Conservation (phyloP, 169 alveolate species). For the Eimeria tenella region DNA sequence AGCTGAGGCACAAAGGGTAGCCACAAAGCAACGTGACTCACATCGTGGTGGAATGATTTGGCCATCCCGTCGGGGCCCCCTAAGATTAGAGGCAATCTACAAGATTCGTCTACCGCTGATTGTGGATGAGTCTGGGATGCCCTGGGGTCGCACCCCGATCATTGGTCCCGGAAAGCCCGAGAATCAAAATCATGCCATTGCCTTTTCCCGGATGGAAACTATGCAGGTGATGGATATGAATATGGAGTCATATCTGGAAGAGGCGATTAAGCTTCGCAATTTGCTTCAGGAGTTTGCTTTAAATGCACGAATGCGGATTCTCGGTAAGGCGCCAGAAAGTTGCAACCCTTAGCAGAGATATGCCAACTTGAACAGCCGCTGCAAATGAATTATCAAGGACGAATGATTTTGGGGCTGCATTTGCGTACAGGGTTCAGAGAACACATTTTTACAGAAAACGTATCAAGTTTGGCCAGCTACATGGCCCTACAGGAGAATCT, state of each 20-base stretch:
- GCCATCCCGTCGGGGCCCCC: slow-evolving; percentile 79
- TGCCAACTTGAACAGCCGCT: too few species aligned
- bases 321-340: slow-evolving; percentile 29
- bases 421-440: slow-evolving; percentile 77
- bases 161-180: slow-evolving; percentile 80
- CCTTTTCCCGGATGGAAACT: slow-evolving; percentile 74
- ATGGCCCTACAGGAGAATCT: slow-evolving; percentile 79
- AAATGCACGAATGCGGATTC: slow-evolving; percentile 68
- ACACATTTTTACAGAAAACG: slow-evolving; percentile 78
- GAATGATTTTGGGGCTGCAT: too few species aligned
- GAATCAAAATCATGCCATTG: slow-evolving; percentile 78
- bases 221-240: slow-evolving; percentile 80
- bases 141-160: slow-evolving; percentile 78
- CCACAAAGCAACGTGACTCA: slow-evolving; percentile 22
- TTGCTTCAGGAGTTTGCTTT: slow-evolving; percentile 75
- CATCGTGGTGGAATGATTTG: slow-evolving; percentile 53
- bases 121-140: slow-evolving; percentile 68
- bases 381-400: too few species aligned
- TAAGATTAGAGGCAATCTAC: slow-evolving; percentile 74
- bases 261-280: slow-evolving; percentile 76
- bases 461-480: slow-evolving; percentile 75
- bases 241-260: slow-evolving; percentile 79
- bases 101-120: slow-evolving; percentile 74
- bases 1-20: slow-evolving; percentile 31
- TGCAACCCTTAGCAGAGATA: too few species aligned